These are phyloP conservation scores for Parsonsia alboflavescens DNA, from an alignment of 257 asterid genomes.

Conservation along the genomic window DNA sequence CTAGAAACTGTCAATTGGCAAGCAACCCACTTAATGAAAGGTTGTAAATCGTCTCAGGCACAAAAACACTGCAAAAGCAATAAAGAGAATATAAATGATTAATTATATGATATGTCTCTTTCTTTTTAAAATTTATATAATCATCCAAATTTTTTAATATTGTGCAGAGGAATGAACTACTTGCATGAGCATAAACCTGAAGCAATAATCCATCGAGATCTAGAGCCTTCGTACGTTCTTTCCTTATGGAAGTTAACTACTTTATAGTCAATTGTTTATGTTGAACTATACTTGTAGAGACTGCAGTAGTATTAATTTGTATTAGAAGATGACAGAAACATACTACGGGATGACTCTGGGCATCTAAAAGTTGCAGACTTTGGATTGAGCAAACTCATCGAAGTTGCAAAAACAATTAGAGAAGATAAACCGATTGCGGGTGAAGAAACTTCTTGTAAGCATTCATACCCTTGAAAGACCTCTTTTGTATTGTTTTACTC, in stretches of 20 bases:
- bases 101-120: background rate
- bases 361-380: constrained; percentile 93
- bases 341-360: constrained; percentile 81
- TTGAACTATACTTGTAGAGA: background rate
- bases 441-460: constrained; percentile 68
- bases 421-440: constrained; percentile 48
- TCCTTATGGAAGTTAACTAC: background rate
- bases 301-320: constrained; percentile 26
- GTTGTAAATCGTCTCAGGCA: background rate
- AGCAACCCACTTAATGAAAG: background rate
- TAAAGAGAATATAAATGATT: background rate
- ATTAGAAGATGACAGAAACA: constrained; percentile 54
- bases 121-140: background rate
- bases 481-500: background rate
- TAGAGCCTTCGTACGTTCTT: constrained; percentile 80
- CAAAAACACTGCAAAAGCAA: background rate
- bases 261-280: background rate
- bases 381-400: constrained; percentile 73
- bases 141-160: constrained; percentile 4
- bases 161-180: constrained; percentile 87
- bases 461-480: constrained; percentile 3
- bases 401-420: constrained; percentile 51
- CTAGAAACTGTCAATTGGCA: background rate
- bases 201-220: constrained; percentile 92
- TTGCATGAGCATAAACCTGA: constrained; percentile 89